These are phyloP conservation scores for Aspergillus aculeatinus DNA, from an alignment of 2,329 filamentous ascomycete genomes.

Conservation along the genomic window DNA sequence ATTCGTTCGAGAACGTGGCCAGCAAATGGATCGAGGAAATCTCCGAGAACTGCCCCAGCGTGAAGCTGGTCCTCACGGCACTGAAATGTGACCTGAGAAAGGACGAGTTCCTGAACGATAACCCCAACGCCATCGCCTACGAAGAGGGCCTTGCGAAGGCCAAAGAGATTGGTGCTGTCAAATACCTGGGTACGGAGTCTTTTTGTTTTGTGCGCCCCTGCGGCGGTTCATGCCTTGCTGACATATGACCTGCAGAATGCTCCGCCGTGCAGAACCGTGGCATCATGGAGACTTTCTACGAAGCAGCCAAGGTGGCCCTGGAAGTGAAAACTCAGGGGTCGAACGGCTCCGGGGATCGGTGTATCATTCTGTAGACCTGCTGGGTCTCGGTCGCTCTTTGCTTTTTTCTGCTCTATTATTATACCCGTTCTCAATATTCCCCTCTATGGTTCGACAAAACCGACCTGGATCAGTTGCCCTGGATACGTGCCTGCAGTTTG, in stretches of 20 bases:
- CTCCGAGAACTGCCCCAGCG: conserved; percentile 92
- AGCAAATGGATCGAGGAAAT: conserved; percentile 99
- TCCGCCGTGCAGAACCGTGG: conserved; percentile 97
- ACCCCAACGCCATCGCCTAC: conserved; percentile 70
- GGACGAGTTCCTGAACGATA: conserved; percentile 69
- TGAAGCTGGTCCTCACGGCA: conserved; percentile 91
- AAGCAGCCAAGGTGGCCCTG: conserved; percentile 90
- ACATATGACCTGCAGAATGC: conserved; percentile 64
- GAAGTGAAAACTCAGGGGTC: conserved; percentile 45
- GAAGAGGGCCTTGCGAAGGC: conserved; percentile 89
- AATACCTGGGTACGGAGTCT: conserved; percentile 70
- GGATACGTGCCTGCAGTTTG: not conserved
- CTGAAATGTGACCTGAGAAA: conserved; percentile 96
- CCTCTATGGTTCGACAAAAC: conserved; percentile 1
- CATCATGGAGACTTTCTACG: conserved; percentile 97
- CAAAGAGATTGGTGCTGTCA: conserved; percentile 83
- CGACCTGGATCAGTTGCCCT: conserved; percentile 2
- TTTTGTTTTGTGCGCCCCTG: not conserved
- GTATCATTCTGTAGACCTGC: conserved; percentile 36
- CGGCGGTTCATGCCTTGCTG: not conserved
- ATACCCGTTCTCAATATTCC: conserved; percentile 16
- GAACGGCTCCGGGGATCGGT: conserved; percentile 33
- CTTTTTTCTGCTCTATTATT: conserved; percentile 12
- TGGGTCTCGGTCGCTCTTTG: conserved; percentile 4
- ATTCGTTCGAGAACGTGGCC: conserved; percentile 97